A percentile compares a stretch with the other conserved stretches of the same genome.
phyloP scores from a whole-genome alignment of 2,329 filamentous ascomycete species.

The Stagonosporopsis chrysanthemi region DNA sequence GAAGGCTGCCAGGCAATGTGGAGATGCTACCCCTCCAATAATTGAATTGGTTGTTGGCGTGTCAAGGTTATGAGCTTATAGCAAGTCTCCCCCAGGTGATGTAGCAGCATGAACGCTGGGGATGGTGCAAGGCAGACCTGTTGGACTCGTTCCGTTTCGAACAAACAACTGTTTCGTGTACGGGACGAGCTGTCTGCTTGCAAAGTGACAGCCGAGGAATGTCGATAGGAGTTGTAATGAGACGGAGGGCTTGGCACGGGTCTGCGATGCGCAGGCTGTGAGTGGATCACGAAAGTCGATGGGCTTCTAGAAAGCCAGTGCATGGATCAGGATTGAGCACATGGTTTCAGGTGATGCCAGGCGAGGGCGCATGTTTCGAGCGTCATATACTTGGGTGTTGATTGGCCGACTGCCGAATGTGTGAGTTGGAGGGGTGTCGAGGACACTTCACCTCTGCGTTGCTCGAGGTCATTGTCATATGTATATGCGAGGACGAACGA shows the following conservation, averaged over 20 bases:
- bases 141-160: slow-evolving; percentile 28
- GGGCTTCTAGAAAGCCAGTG: slow-evolving; percentile 6
- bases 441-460: background rate
- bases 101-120: slow-evolving; percentile 7
- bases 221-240: slow-evolving; percentile 27
- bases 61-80: slow-evolving; percentile 10
- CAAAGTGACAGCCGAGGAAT: slow-evolving; percentile 15
- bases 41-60: slow-evolving; percentile 8
- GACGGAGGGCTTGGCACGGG: slow-evolving; percentile 24
- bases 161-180: slow-evolving; percentile 24
- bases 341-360: slow-evolving; percentile 11
- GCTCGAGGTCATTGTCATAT: background rate
- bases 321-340: slow-evolving; percentile 3
- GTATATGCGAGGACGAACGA: background rate
- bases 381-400: background rate
- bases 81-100: background rate
- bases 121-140: slow-evolving; percentile 10
- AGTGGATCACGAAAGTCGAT: background rate
- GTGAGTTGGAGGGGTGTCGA: background rate
- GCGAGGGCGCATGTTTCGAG: slow-evolving; percentile 1
- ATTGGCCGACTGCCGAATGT: background rate
- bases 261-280: slow-evolving; percentile 20
- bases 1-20: background rate
- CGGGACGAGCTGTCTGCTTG: slow-evolving; percentile 25
- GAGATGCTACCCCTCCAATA: slow-evolving; percentile 3